These are phyloP conservation scores for Starmerella bombicola DNA, from an alignment of 805 yeast genomes.

Conservation along the genomic window DNA sequence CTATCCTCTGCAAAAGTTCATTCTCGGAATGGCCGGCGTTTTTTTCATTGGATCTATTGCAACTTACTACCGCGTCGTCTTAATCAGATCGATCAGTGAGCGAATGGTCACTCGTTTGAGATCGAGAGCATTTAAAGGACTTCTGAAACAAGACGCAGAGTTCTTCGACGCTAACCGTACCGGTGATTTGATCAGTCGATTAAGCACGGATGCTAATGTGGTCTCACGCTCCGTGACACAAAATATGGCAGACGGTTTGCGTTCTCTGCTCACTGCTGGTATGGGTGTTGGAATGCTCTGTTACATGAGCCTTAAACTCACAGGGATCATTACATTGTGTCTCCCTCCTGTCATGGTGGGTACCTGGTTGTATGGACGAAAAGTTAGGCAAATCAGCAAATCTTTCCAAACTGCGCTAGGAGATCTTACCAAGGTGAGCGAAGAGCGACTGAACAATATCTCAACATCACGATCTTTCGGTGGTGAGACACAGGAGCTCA, in stretches of 20 bases:
- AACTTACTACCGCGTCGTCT: conserved; percentile 66
- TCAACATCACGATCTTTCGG: conserved; percentile 84
- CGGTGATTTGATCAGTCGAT: conserved; percentile 81
- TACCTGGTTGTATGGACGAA: conserved; percentile 70
- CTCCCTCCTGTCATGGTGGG: conserved; percentile 74
- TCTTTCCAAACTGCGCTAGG: conserved; percentile 78
- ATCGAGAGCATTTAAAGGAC: conserved; percentile 59
- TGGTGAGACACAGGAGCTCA: conserved; percentile 68
- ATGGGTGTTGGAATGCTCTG: conserved; percentile 91
- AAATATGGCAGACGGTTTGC: conserved; percentile 81
- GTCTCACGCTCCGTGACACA: conserved; percentile 78
- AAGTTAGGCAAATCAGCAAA: conserved; percentile 60
- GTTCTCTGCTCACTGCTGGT: conserved; percentile 67
- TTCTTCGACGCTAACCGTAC: conserved; percentile 82
- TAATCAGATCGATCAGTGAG: conserved; percentile 73
- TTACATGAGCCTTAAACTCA: conserved; percentile 67
- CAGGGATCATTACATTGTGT: conserved; percentile 64
- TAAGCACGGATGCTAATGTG: conserved; percentile 78
- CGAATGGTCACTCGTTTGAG: conserved; percentile 74
- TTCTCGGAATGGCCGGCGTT: conserved; percentile 44
- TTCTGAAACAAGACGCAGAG: conserved; percentile 74
- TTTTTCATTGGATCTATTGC: conserved; percentile 66
- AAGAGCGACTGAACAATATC: conserved; percentile 76
- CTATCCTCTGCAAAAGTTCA: conserved; percentile 50
- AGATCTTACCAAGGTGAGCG: conserved; percentile 74